A percentile compares a stretch with the other conserved stretches of the same genome.
Conservation (phyloP, 2,329 filamentous ascomycete genomes). For the Ophiostoma ips region DNA sequence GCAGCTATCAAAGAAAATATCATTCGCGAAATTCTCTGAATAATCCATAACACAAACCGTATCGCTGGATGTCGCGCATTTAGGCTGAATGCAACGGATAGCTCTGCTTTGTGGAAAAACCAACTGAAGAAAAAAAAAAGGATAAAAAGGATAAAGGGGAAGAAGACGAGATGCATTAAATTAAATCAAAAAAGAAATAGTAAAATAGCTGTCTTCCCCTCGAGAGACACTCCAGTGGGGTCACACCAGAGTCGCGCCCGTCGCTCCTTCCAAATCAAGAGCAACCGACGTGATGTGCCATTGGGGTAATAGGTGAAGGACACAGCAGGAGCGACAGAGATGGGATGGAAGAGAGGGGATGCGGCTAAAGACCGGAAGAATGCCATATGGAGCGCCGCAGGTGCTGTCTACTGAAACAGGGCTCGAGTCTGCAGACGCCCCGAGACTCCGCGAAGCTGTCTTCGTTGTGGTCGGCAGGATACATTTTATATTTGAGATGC, state of each 20-base stretch:
- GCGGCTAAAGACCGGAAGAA: background rate
- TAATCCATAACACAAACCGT: background rate
- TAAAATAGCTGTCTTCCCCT: background rate
- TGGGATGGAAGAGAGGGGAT: background rate
- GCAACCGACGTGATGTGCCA: too few species aligned
- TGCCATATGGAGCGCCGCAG: background rate
- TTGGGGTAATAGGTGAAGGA: background rate
- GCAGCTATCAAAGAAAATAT: too few species aligned
- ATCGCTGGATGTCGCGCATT: background rate
- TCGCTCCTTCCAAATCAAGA: too few species aligned
- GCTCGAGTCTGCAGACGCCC: too few species aligned
- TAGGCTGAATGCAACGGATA: conserved; percentile 1
- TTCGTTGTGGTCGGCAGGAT: too few species aligned
- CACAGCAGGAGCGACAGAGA: background rate
- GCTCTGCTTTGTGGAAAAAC: conserved; percentile 1
- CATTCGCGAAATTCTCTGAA: background rate
- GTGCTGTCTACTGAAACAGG: too few species aligned
- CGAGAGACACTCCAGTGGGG: too few species aligned
- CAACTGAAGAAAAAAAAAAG: background rate
- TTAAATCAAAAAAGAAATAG: background rate
- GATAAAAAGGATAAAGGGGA: background rate
- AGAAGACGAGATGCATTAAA: background rate
- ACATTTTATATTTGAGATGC: too few species aligned
- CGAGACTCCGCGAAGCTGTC: background rate
- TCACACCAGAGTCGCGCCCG: too few species aligned